Evolutionary conservation across 2,329 filamentous ascomycete genomes (phyloP), one percentile per base, ranked within the genome.

Genomic region (Camptophora hylomeconis): DNA sequence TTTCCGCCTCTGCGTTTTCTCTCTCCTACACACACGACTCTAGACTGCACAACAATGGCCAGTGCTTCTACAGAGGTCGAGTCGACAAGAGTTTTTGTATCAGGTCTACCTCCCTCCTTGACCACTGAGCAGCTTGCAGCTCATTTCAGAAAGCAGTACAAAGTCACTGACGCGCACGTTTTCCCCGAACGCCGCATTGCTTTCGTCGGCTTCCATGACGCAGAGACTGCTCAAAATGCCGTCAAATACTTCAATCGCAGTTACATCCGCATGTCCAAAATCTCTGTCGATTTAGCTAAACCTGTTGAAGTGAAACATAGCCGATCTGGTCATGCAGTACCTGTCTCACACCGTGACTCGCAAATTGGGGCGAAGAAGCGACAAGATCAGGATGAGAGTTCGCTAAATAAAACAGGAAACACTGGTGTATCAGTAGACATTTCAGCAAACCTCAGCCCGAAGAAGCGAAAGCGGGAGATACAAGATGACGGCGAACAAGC

Each of bases 221-320:
- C 79, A 9, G 73, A 87, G 38, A 78, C 82, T 51, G 89, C 89
- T 32, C 64, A 71, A 33, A 72, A 75, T 49, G 87, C 89, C 24
- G 80, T 92, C 52, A 86, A 81, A 56, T 92, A 93, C 62, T 94
- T 94, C 66, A 86, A 98, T 64, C 82, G 73, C 52, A 78, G 86
- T 39, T 98, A 84, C 57, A 83, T 98, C 47, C 82, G 84, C 45
- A 89, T 94, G 80, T 93, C 86, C 33, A 92, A 78, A 61, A 84
- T 98, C 47, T 69, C 68, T 17, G 89, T 94, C 38, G 86, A 94
- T 60, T 61, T 89, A 48, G 89, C 89, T 32, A 76, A 72, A 52
- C 78, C 89, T 36, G 80, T 92, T 61, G 51, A 69, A 20, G 17
- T 42, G 25, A 39, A 27, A 25, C 29, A 32, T n/a, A 28, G 39